Evolutionary conservation across 495 filamentous ascomycete species (phyloP).

Genomic region (Viridothelium virens): DNA sequence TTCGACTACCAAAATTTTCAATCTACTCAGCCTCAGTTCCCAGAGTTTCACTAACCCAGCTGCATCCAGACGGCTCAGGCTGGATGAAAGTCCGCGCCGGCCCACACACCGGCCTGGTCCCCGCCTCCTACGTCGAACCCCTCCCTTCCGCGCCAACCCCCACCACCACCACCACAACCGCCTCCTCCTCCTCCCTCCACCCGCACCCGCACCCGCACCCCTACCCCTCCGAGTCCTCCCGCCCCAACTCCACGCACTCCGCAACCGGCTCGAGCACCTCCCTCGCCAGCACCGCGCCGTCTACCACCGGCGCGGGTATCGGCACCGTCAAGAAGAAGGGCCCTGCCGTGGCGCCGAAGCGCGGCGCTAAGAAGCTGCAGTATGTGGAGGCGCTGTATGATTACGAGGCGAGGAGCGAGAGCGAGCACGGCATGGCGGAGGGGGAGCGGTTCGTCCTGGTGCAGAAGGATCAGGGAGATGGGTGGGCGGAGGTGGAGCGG

Average conservation of each 20-base stretch:
- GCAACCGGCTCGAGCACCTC: constrained; percentile 28
- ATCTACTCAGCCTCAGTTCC: neutral
- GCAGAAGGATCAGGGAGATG: constrained; percentile 77
- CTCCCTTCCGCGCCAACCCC: constrained; percentile 25
- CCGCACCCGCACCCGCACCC: constrained; percentile 32
- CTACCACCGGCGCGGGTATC: constrained; percentile 5
- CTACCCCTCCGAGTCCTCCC: constrained; percentile 62
- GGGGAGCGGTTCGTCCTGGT: constrained; percentile 88
- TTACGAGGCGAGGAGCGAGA: constrained; percentile 76
- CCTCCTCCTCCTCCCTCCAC: constrained; percentile 27
- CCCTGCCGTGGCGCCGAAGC: constrained; percentile 81
- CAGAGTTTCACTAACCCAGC: constrained; percentile 6
- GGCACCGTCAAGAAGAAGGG: constrained; percentile 67
- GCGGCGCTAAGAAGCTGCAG: constrained; percentile 89
- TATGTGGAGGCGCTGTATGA: constrained; percentile 92
- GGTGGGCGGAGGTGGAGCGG: constrained; percentile 93
- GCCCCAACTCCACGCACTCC: constrained; percentile 57
- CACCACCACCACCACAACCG: constrained; percentile 39
- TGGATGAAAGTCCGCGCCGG: constrained; percentile 76
- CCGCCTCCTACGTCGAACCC: constrained; percentile 69
- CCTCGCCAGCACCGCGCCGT: constrained; percentile 25
- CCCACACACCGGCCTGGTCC: constrained; percentile 71
- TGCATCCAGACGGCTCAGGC: constrained; percentile 66
- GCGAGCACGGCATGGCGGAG: constrained; percentile 81
- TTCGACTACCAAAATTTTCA: too few species aligned